Evolutionary conservation across 2,329 filamentous ascomycete genomes (phyloP).

Genomic region (Hysterium pulicare): DNA sequence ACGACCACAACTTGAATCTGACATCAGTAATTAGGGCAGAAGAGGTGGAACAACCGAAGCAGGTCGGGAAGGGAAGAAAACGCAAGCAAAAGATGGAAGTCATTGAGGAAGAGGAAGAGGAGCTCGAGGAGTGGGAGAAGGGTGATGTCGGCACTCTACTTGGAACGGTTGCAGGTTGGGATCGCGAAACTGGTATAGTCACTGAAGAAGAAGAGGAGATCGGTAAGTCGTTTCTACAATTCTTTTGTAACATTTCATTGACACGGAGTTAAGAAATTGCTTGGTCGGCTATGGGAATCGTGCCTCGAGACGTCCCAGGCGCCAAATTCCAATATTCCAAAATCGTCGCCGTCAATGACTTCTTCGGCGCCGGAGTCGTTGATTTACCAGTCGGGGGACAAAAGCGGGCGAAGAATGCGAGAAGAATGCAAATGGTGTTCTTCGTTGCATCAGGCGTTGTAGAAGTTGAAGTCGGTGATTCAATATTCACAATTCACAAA

Average conservation of each 20-base stretch:
- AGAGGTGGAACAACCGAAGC: slow-evolving; percentile 46
- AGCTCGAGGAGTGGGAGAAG: slow-evolving; percentile 70
- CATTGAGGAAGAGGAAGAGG: slow-evolving; percentile 52
- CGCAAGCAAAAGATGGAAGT: slow-evolving; percentile 33
- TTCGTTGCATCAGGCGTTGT: slow-evolving; percentile 85
- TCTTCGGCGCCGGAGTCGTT: slow-evolving; percentile 86
- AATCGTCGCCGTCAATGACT: slow-evolving; percentile 69
- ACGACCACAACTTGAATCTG: slow-evolving; percentile 64
- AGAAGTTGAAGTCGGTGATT: slow-evolving; percentile 71
- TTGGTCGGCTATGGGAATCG: slow-evolving; percentile 55
- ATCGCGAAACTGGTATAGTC: slow-evolving; percentile 55
- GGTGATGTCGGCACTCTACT: slow-evolving; percentile 59
- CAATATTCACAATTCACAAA: slow-evolving; percentile 75
- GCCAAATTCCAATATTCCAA: slow-evolving; percentile 86
- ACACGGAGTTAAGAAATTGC: slow-evolving; percentile 56
- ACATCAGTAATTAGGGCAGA: slow-evolving; percentile 76
- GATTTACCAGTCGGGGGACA: slow-evolving; percentile 79
- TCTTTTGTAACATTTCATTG: too few species aligned
- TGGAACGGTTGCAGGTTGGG: slow-evolving; percentile 64
- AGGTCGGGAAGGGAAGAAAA: slow-evolving; percentile 33
- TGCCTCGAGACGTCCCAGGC: slow-evolving; percentile 56
- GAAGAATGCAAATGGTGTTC: slow-evolving; percentile 96
- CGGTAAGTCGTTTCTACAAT: slow-evolving; percentile 28
- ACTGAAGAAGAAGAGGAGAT: slow-evolving; percentile 50
- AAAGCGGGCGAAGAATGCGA: slow-evolving; percentile 87